Base-by-base conservation (phyloP, 2,329 filamentous ascomycete species). In the Colletotrichum sp. region DNA sequence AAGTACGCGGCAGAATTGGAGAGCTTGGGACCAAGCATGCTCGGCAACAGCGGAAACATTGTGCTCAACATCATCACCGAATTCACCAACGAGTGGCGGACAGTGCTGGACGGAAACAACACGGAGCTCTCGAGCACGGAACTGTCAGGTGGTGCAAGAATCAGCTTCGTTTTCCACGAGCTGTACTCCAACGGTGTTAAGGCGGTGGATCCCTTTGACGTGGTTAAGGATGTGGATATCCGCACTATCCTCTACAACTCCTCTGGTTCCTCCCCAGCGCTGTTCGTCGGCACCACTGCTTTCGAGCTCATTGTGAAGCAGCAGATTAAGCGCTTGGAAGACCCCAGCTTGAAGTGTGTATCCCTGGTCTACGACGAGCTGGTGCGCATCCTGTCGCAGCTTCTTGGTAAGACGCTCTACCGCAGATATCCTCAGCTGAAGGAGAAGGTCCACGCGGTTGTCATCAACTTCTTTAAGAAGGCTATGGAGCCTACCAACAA, bases 91-190 rank as follows among this genome's bases (percentile, higher is more conserved):
- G 97, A 99, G 84, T 99, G 98, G 92, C 93, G 96, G 81, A 98
- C 96, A 26, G 95, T 99, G 26, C 87, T 99, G 76, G 98, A 99
- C 80, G 97, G 97, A 80, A 98, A 98, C 87, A 99, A 98, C 86
- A 95, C 95, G 78, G 97, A 99, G 85, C 90, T 99, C 6, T 99
- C 97, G 28, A 98, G 95, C 86, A 92, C 95, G 3, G 97, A 99
- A 85, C 90, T 99, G 77, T 99, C 97, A 7, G 97, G 97, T 78
- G 97, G 97, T 88, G 97, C 97, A 70, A 94, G 97, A 92, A 99
- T 99, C 84, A 98, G 96, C 84, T 99, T 99, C 83, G 97, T 99
- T 61, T 99, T 99, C 91, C 97, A 99, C 86, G 97, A 99, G 85
- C 90, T 99, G 18, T 99, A 99, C 87, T 94, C 96, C 73, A 99